These are phyloP conservation scores for Tanozyma kutaoensis DNA, from an alignment of 805 yeast species.

Conservation along the genomic window DNA sequence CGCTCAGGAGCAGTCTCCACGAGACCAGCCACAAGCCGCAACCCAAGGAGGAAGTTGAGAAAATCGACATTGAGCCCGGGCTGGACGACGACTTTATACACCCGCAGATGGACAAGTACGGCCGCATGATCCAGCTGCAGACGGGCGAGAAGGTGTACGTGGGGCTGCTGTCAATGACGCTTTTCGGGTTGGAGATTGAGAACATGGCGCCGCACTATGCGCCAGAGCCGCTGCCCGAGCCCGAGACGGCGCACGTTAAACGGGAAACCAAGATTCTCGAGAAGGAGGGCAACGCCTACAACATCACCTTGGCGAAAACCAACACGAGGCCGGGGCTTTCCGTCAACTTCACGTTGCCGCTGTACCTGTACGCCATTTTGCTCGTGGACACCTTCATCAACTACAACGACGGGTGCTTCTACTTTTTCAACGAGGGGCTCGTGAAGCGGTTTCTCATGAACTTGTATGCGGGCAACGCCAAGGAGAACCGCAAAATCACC, in stretches of 20 bases:
- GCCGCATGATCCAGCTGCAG: conserved; percentile 58
- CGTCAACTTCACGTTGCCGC: conserved; percentile 61
- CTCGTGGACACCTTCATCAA: conserved; percentile 66
- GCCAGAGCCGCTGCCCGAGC: no score
- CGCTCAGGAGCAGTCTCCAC: conserved; percentile 31
- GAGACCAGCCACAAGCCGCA: conserved; percentile 2
- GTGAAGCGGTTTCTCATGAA: conserved; percentile 55
- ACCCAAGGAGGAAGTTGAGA: not conserved
- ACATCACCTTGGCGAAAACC: conserved; percentile 54
- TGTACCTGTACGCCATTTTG: conserved; percentile 63
- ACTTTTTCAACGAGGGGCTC: conserved; percentile 72
- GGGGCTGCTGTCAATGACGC: conserved; percentile 74
- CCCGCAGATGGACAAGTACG: conserved; percentile 59
- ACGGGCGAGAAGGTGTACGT: conserved; percentile 68
- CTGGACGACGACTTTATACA: conserved; percentile 39
- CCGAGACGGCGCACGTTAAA: conserved; percentile 4
- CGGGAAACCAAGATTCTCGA: conserved; percentile 48
- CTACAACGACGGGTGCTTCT: conserved; percentile 75
- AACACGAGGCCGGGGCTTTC: conserved; percentile 56
- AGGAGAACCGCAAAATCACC: conserved; percentile 23
- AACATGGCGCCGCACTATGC: conserved; percentile 32
- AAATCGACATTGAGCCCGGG: not conserved
- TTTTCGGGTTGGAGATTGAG: conserved; percentile 68
- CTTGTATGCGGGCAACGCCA: conserved; percentile 39
- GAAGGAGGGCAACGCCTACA: conserved; percentile 66